Conservation (phyloP, 2,329 filamentous ascomycete genomes). For the Alternaria metachromatica region DNA sequence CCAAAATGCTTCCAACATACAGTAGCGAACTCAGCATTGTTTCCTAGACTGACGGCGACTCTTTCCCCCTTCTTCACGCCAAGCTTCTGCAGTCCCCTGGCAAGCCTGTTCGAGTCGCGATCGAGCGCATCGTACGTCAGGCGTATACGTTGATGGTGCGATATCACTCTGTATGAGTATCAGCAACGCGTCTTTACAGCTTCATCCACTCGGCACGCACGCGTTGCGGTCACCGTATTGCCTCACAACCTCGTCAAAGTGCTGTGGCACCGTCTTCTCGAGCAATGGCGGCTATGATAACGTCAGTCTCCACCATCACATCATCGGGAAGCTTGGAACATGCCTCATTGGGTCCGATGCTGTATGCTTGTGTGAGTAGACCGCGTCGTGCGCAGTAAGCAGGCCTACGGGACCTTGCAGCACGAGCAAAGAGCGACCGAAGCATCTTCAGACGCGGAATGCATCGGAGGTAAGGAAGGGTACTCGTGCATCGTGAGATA, state of each 20-base stretch:
- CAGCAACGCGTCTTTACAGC: background rate
- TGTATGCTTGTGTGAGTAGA: slow-evolving; percentile 42
- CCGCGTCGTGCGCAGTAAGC: slow-evolving; percentile 25
- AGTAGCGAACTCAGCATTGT: slow-evolving; percentile 81
- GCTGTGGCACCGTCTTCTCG: slow-evolving; percentile 71
- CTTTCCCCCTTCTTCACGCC: slow-evolving; percentile 83
- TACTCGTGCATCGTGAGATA: background rate
- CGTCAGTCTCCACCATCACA: slow-evolving; percentile 13
- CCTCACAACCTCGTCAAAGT: slow-evolving; percentile 72
- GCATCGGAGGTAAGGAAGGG: slow-evolving; percentile 13
- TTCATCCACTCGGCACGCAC: slow-evolving; percentile 46
- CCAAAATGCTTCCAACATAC: slow-evolving; percentile 51
- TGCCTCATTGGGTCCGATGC: slow-evolving; percentile 44
- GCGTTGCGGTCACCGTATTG: slow-evolving; percentile 68
- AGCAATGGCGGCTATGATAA: slow-evolving; percentile 67
- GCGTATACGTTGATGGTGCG: slow-evolving; percentile 65
- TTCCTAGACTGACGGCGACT: slow-evolving; percentile 86
- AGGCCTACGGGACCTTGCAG: slow-evolving; percentile 8
- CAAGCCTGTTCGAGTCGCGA: slow-evolving; percentile 75
- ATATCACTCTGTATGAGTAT: slow-evolving; percentile 58
- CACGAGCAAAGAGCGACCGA: slow-evolving; percentile 31
- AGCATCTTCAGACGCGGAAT: slow-evolving; percentile 34
- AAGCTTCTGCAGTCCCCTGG: slow-evolving; percentile 70
- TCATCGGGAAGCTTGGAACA: slow-evolving; percentile 7
- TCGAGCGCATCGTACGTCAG: slow-evolving; percentile 81